Evolutionary conservation across 352 stramenopile species (phyloP).

Genomic region (Thalassiosira livingstoniorum): DNA sequence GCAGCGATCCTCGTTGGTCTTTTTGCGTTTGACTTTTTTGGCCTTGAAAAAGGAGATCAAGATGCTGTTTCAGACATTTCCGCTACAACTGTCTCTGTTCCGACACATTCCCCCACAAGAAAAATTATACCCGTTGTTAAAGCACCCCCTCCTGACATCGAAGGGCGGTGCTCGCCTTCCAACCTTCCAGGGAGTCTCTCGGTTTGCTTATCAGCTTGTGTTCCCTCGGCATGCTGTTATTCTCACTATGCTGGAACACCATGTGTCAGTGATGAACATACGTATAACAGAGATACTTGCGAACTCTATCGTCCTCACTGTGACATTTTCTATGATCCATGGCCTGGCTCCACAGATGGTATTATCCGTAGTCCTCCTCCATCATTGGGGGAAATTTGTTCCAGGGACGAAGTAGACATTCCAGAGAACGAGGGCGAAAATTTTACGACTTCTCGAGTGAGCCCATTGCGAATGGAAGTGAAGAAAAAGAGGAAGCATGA

Average conservation of each 20-base stretch:
- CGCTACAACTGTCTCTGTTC: too few species aligned
- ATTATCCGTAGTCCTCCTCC: slow-evolving; percentile 18
- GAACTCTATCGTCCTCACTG: slow-evolving; percentile 39
- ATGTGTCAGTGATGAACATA: slow-evolving; percentile 18
- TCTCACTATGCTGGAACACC: neutral
- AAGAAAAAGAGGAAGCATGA: too few species aligned
- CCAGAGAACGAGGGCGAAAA: neutral
- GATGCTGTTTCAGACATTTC: too few species aligned
- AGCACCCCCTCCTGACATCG: slow-evolving; percentile 36
- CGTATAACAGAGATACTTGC: slow-evolving; percentile 20
- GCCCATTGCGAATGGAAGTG: too few species aligned
- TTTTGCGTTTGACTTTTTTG: too few species aligned
- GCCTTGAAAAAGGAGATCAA: too few species aligned
- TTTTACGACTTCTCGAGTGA: too few species aligned
- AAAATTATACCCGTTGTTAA: slow-evolving; percentile 10
- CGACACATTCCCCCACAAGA: neutral
- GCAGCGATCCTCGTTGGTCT: too few species aligned
- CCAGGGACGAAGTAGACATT: neutral
- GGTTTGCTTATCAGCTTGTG: slow-evolving; percentile 30
- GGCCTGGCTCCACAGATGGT: slow-evolving; percentile 32
- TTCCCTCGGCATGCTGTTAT: slow-evolving; percentile 41
- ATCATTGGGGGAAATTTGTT: slow-evolving; percentile 29
- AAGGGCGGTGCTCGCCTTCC: slow-evolving; percentile 43
- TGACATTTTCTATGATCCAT: slow-evolving; percentile 49
- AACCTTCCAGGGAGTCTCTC: slow-evolving; percentile 42